Base-by-base conservation (phyloP, 2,329 filamentous ascomycete species). In the Nothophaeocryptopus gaeumannii region DNA sequence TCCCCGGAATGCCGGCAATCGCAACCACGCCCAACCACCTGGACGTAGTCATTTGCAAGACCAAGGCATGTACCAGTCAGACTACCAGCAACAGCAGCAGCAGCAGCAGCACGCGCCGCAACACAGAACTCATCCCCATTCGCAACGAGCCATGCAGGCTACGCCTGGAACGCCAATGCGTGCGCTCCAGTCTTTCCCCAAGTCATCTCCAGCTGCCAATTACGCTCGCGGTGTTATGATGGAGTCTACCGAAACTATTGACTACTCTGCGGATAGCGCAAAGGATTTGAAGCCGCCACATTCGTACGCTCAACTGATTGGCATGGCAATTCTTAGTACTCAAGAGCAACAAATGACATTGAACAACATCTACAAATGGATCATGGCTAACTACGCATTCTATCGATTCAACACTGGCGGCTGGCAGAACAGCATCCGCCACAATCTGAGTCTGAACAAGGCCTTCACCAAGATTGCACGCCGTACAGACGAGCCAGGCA, bases 391-490 rank as follows among this genome's bases (percentile, higher is more conserved):
- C 60, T 99, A 97, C 67, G 85, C 93, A 2, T 99, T 95, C 70
- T 99, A 97, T 70, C 83, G 92, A 37, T 82, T 90, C 68, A 89
- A 80, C 30, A 83, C 91, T 47, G 84, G 83, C 51, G 92, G 93
- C 52, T 99, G 95, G 95, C 93, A 96, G 83, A 99, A 99, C 68
- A 96, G 90, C 0, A 99, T 99, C 59, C 85, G 93, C 10, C 93
- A 99, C 68, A 99, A 99, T 62, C 72, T 99, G 11, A 97, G 93
- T 1, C 73, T 99, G 36, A 97, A 95, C 70, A 96, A 96, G 67
- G 84, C 86, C 0, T 99, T 99, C 64, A 85, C 90, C 61, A 99
- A 99, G 70, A 87, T 96, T 8, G 88, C 93, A 2, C 85, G 93
- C 39, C 85, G 88, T 12, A 96, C 90, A 0, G 89, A 97, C 61